A percentile compares a stretch with the other conserved stretches of the same genome.
phyloP scores from a whole-genome alignment of 1,139 yeast species.

The Pneumocystis carinii region DNA sequence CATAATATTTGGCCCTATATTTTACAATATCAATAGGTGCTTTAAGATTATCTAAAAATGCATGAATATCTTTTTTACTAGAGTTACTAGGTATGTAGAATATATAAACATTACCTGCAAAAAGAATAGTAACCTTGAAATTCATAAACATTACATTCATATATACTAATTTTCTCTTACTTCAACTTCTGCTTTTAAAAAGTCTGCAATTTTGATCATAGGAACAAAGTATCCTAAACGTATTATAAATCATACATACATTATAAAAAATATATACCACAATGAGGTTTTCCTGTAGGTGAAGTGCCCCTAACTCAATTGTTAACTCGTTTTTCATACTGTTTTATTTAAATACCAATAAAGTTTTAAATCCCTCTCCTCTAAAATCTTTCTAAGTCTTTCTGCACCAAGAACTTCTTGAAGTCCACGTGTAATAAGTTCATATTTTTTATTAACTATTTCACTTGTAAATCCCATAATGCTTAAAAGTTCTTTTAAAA shows the following conservation, averaged over 20 bases:
- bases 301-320: slow-evolving; percentile 35
- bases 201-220: slow-evolving; percentile 91
- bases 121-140: slow-evolving; percentile 76
- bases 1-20: slow-evolving; percentile 82
- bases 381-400: slow-evolving; percentile 72
- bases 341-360: slow-evolving; percentile 44
- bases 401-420: slow-evolving; percentile 86
- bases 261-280: slow-evolving; percentile 30
- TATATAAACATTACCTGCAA: slow-evolving; percentile 28
- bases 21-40: slow-evolving; percentile 88
- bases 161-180: not conserved
- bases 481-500: not conserved
- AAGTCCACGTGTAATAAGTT: slow-evolving; percentile 65
- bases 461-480: not conserved
- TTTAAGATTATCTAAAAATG: slow-evolving; percentile 94
- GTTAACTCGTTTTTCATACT: slow-evolving; percentile 28
- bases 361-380: slow-evolving; percentile 65
- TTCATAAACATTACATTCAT: not conserved
- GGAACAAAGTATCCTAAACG: slow-evolving; percentile 68
- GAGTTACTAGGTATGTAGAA: not conserved
- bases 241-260: not conserved
- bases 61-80: slow-evolving; percentile 64
- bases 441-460: slow-evolving; percentile 37
- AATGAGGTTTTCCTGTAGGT: slow-evolving; percentile 95
- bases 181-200: slow-evolving; percentile 64